Evolutionary conservation across 495 filamentous ascomycete genomes (phyloP).

Genomic region (Margaritispora aquatica): DNA sequence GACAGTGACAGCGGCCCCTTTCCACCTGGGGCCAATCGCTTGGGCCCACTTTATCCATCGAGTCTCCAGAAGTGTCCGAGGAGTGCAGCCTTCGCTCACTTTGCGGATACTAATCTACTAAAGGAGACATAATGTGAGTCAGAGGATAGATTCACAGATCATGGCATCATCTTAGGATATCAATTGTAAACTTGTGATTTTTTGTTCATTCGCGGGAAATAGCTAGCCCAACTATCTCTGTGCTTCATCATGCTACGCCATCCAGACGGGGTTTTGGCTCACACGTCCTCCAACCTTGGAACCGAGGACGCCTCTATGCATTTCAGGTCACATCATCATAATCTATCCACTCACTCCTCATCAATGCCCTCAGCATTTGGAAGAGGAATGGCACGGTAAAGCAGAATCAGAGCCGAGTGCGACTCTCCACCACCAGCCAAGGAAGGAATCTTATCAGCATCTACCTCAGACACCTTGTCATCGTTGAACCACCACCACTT

Average conservation of each 20-base stretch:
- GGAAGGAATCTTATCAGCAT: slow-evolving; percentile 82
- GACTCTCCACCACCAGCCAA: slow-evolving; percentile 92
- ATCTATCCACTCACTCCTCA: not conserved
- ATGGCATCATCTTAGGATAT: too few relatives aligned
- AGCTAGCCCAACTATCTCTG: not conserved
- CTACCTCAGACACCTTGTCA: slow-evolving; percentile 92
- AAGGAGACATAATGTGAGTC: not conserved
- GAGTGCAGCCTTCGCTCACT: not conserved
- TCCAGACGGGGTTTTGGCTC: not conserved
- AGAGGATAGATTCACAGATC: too few relatives aligned
- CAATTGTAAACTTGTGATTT: too few relatives aligned
- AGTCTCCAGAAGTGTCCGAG: slow-evolving; percentile 6
- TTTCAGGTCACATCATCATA: not conserved
- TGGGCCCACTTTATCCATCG: not conserved
- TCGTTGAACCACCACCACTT: slow-evolving; percentile 99
- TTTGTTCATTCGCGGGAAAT: not conserved
- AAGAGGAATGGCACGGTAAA: slow-evolving; percentile 77
- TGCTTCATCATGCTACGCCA: not conserved
- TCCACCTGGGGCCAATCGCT: not conserved
- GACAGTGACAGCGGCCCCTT: slow-evolving; percentile 3
- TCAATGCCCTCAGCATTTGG: slow-evolving; percentile 37
- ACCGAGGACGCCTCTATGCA: slow-evolving; percentile 12
- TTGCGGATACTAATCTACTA: not conserved
- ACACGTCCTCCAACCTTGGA: slow-evolving; percentile 2
- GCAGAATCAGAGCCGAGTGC: slow-evolving; percentile 87